A percentile compares a stretch with the other conserved stretches of the same genome.
These are phyloP conservation scores for Sabuloglossum arenarium DNA, from an alignment of 495 filamentous ascomycete genomes.

Conservation along the genomic window DNA sequence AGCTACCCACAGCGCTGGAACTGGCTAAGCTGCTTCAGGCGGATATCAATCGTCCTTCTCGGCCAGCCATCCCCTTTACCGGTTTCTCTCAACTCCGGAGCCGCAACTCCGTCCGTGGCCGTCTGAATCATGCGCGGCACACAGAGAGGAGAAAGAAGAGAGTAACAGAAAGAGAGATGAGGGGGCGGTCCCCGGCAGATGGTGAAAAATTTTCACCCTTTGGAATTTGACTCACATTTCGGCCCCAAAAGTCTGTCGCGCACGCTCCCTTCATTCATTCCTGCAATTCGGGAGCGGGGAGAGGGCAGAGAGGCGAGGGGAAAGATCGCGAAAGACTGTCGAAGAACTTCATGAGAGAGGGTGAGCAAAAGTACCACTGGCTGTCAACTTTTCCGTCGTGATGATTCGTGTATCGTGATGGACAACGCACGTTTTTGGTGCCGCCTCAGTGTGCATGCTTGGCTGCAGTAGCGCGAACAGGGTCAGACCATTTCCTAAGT, in stretches of 20 bases:
- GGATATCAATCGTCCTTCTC: not conserved
- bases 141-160: not conserved
- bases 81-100: not conserved
- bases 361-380: constrained; percentile 1
- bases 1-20: not conserved
- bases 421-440: constrained; percentile 2
- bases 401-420: not conserved
- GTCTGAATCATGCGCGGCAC: not conserved
- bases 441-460: not conserved
- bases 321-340: not conserved
- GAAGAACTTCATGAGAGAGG: not conserved
- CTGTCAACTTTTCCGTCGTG: not conserved
- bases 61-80: not conserved
- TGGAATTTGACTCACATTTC: not conserved
- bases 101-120: not conserved
- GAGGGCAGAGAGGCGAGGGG: not conserved
- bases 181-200: not conserved
- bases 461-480: not conserved
- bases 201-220: not conserved
- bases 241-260: not conserved
- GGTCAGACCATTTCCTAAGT: not conserved
- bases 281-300: not conserved
- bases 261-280: not conserved
- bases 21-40: not conserved
- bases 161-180: not conserved